phyloP scores from a whole-genome alignment of 163 green algal genomes.

The Scenedesmus sp. region DNA sequence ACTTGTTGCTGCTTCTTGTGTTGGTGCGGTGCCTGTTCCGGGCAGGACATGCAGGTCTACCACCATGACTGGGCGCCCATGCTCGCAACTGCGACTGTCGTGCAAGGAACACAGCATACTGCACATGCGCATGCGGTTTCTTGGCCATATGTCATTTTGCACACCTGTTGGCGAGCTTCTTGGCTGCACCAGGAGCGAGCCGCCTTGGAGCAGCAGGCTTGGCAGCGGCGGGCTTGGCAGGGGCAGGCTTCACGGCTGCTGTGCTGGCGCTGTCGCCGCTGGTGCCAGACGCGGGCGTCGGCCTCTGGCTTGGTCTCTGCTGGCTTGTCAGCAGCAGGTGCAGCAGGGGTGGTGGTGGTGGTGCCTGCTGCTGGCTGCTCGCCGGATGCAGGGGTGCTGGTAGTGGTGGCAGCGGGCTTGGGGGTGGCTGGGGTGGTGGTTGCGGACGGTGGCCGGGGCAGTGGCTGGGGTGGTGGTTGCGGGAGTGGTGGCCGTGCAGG shows the following conservation, averaged over 20 bases:
- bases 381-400: background rate
- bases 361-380: no score
- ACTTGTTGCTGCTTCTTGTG: no score
- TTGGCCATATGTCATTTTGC: background rate
- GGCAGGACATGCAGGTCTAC: no score
- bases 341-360: no score
- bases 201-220: background rate
- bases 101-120: background rate
- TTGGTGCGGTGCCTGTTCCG: no score
- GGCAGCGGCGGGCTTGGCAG: background rate
- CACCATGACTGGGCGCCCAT: no score
- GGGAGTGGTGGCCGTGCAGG: background rate
- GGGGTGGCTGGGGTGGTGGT: background rate
- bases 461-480: slow-evolving; percentile 3
- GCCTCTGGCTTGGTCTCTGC: background rate
- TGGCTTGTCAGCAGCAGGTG: slow-evolving; percentile 24
- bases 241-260: background rate
- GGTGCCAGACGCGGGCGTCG: background rate
- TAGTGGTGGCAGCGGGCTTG: background rate
- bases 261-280: background rate
- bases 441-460: no score
- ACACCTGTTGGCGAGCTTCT: background rate
- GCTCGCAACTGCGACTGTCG: background rate
- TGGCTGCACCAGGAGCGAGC: background rate
- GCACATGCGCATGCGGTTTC: background rate